These are phyloP conservation scores for Populus hybrid DNA, from an alignment of 441 rosid genomes.

Conservation along the genomic window DNA sequence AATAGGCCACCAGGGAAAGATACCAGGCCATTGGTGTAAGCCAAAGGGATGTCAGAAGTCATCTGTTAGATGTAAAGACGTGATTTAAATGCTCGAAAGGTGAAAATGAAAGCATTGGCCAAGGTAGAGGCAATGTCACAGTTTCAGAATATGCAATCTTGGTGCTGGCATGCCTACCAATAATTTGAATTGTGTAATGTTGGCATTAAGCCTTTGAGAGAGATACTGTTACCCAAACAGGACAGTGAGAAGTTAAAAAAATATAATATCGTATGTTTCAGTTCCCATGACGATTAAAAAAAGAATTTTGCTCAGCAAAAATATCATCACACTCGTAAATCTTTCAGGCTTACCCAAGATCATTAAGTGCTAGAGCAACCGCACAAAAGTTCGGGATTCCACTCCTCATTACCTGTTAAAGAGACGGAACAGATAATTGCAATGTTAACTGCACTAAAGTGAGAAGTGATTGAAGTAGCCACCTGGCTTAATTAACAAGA, in stretches of 20 bases:
- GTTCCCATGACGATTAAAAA: background rate
- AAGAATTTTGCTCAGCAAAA: background rate
- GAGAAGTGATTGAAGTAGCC: background rate
- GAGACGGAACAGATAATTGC: slow-evolving; percentile 8
- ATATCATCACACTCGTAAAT: background rate
- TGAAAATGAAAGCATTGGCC: background rate
- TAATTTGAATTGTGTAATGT: background rate
- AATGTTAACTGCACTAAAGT: slow-evolving; percentile 7
- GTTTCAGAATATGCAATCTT: background rate
- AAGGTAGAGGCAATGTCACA: slow-evolving; percentile 2
- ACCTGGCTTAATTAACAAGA: background rate
- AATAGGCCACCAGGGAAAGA: background rate
- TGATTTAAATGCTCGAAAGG: background rate
- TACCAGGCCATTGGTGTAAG: background rate
- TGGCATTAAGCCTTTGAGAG: background rate
- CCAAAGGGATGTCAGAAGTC: background rate
- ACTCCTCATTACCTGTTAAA: slow-evolving; percentile 76
- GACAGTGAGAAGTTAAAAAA: background rate
- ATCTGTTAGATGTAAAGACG: background rate
- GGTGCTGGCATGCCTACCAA: background rate
- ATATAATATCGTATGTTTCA: background rate
- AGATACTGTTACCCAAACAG: background rate
- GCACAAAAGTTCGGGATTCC: slow-evolving; percentile 92
- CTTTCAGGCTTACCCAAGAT: slow-evolving; percentile 55
- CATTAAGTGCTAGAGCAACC: slow-evolving; percentile 73